Conservation (phyloP, 495 filamentous ascomycete species). For the Talaromyces stipitatus region DNA sequence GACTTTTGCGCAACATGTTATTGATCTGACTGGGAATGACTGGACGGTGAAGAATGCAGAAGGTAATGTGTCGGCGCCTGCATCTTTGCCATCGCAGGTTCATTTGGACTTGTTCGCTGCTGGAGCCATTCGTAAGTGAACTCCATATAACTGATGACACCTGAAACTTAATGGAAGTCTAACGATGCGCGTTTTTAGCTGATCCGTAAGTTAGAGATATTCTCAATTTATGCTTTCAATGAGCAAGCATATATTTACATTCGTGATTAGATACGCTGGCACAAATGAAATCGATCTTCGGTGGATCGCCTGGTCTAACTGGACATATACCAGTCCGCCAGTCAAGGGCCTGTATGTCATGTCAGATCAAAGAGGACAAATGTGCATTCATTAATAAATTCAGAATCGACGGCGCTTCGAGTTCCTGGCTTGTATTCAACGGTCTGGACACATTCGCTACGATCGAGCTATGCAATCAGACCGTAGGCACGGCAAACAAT, state of each 20-base stretch:
- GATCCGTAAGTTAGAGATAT: slow-evolving; percentile 38
- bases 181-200: slow-evolving; percentile 15
- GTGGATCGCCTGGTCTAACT: slow-evolving; percentile 53
- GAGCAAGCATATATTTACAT: slow-evolving; percentile 5
- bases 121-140: slow-evolving; percentile 36
- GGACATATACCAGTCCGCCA: slow-evolving; percentile 53
- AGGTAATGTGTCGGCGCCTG: slow-evolving; percentile 49
- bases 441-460: slow-evolving; percentile 61
- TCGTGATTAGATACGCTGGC: slow-evolving; percentile 33
- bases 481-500: slow-evolving; percentile 59
- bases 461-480: slow-evolving; percentile 51
- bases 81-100: slow-evolving; percentile 52
- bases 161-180: not conserved
- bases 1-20: slow-evolving; percentile 26
- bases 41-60: slow-evolving; percentile 51
- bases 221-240: not conserved
- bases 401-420: slow-evolving; percentile 17
- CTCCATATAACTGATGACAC: not conserved
- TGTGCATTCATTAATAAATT: slow-evolving; percentile 6
- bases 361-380: not conserved
- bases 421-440: slow-evolving; percentile 54
- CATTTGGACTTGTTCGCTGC: slow-evolving; percentile 54
- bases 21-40: slow-evolving; percentile 41
- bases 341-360: slow-evolving; percentile 38
- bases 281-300: slow-evolving; percentile 56